phyloP scores from a whole-genome alignment of 208 protist genomes.

The Crithidia brevicula region DNA sequence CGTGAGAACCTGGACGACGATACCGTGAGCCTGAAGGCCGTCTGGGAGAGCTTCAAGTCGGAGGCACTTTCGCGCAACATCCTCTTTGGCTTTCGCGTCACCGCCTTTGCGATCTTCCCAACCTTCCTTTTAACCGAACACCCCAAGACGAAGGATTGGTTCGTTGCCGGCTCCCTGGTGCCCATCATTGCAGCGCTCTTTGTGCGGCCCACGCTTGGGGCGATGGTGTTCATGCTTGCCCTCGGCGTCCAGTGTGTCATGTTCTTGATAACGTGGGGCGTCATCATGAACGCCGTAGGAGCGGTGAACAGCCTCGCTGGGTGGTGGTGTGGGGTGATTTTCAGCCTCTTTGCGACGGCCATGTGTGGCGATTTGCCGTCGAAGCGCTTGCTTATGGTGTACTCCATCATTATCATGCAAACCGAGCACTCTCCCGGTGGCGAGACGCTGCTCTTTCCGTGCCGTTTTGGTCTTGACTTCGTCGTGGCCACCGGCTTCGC shows the following conservation, averaged over 20 bases:
- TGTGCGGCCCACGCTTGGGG: constrained; percentile 40
- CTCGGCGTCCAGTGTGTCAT: constrained; percentile 31
- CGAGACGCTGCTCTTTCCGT: constrained; percentile 32
- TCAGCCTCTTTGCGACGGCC: constrained; percentile 30
- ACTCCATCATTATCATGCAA: constrained; percentile 61
- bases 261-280: constrained; percentile 42
- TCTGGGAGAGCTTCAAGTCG: constrained; percentile 40
- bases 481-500: constrained; percentile 44
- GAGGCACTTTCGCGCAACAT: constrained; percentile 34
- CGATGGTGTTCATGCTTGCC: constrained; percentile 42
- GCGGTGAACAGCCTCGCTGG: constrained; percentile 32
- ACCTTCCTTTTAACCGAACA: constrained; percentile 45
- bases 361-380: constrained; percentile 60
- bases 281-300: constrained; percentile 51
- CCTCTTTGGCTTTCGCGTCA: constrained; percentile 51
- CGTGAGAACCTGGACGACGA: constrained; percentile 39
- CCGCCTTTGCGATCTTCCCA: constrained; percentile 46
- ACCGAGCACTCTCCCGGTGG: constrained; percentile 49
- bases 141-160: constrained; percentile 34
- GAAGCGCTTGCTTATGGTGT: constrained; percentile 62
- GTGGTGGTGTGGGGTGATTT: constrained; percentile 77
- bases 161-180: constrained; percentile 35
- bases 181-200: constrained; percentile 41
- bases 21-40: constrained; percentile 38
- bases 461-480: constrained; percentile 48